These are phyloP conservation scores for Aspergillus fumigatus DNA, from an alignment of 2,329 filamentous ascomycete species.

Conservation along the genomic window DNA sequence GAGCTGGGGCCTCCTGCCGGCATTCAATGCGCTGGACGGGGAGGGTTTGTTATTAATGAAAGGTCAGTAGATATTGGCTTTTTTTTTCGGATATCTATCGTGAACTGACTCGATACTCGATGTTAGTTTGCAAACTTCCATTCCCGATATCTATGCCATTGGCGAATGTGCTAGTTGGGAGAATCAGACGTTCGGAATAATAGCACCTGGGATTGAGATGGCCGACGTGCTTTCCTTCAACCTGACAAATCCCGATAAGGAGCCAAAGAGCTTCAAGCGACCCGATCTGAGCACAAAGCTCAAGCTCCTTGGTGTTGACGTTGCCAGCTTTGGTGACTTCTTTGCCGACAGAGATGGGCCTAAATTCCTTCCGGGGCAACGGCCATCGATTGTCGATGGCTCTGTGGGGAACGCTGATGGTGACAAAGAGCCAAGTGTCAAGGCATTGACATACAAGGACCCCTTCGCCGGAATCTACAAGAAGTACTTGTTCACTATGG, in stretches of 20 bases:
- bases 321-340: conserved; percentile 90
- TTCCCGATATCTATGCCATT: conserved; percentile 73
- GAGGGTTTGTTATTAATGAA: conserved; percentile 62
- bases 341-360: conserved; percentile 85
- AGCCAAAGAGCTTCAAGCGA: conserved; percentile 66
- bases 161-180: conserved; percentile 91
- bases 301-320: conserved; percentile 83
- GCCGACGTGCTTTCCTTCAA: conserved; percentile 89
- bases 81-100: neutral
- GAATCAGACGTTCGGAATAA: conserved; percentile 79
- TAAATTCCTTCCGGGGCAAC: conserved; percentile 62
- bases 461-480: conserved; percentile 88
- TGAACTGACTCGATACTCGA: neutral
- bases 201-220: conserved; percentile 88
- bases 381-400: conserved; percentile 33
- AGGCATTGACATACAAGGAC: conserved; percentile 82
- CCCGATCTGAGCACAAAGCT: conserved; percentile 89
- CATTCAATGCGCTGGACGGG: conserved; percentile 66
- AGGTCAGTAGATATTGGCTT: conserved; percentile 15
- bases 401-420: conserved; percentile 38
- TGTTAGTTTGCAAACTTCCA: conserved; percentile 60
- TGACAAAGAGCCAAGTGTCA: conserved; percentile 57
- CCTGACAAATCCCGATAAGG: conserved; percentile 72
- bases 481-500: conserved; percentile 85
- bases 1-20: conserved; percentile 67